Base-by-base conservation (phyloP, 805 yeast genomes). In the Candida insectalens region DNA sequence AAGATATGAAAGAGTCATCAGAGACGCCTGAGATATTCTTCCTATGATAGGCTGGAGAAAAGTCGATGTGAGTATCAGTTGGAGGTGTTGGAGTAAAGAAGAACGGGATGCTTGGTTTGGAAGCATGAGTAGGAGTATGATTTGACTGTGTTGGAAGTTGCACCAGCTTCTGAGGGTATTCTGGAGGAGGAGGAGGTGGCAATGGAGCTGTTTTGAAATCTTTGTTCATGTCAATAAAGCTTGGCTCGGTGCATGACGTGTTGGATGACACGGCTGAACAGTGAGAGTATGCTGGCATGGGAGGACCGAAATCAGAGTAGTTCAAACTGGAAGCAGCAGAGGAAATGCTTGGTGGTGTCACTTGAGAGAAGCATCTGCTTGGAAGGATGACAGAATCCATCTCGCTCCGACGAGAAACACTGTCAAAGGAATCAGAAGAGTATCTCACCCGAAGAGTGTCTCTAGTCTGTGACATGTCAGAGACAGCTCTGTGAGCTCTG, bases 1-100 rank as follows among this genome's bases (percentile, higher is more conserved):
- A 19, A 13, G 33, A 30, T 13, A 30, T 22, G 18, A 30, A 17
- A 9, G 33, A 30, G 13, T 30, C 33, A 12, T 21, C 23, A 12
- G 23, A 21, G 23, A 21, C 12, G 10, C 23, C 12, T 7, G 23
- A 21, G 23, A 21, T 12, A 8, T 7, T 7, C 7, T 7, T 8
- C 12, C 10, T 12, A 12, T 7, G 10, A 12, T 7, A 21, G 7
- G 23, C 23, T 8, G 23, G 23, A 12, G 10, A 8, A 12, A 21
- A 21, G 23, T 21, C 23, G 12, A 21, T 7, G 23, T 21, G 23
- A 12, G 23, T 8, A 12, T 21, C 7, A 8, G 10, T 21, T 12
- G 7, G 23, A 8, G 23, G 23, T 21, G 23, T 8, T 21, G 23
- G 23, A 12, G 23, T 8, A n/a, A n/a, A n/a, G n/a, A n/a, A n/a